Conservation (phyloP, 2,329 filamentous ascomycete genomes). For the Exophiala xenobiotica region DNA sequence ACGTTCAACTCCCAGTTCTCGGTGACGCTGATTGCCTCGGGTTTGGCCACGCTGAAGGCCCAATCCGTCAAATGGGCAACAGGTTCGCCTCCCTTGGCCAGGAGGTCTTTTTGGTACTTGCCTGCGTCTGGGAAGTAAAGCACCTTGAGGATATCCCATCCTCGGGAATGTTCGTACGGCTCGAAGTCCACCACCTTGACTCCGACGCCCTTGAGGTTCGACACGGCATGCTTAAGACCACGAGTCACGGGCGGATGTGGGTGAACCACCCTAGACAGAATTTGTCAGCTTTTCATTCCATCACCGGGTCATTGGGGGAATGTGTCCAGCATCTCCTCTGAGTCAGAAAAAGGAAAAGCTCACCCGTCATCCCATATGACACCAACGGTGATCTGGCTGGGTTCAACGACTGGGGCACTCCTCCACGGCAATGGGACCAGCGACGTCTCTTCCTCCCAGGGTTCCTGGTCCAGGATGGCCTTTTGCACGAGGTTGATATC, state of each 20-base stretch:
- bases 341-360: constrained; percentile 10
- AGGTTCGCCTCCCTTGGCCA: constrained; percentile 58
- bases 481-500: constrained; percentile 48
- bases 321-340: background rate
- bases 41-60: constrained; percentile 47
- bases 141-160: constrained; percentile 45
- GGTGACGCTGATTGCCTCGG: constrained; percentile 38
- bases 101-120: constrained; percentile 50
- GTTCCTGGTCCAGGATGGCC: constrained; percentile 43
- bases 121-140: constrained; percentile 63
- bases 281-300: too few species aligned
- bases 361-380: constrained; percentile 66
- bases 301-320: too few species aligned
- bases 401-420: background rate
- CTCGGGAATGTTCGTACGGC: constrained; percentile 41
- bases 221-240: constrained; percentile 47
- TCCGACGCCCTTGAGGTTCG: constrained; percentile 39
- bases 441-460: constrained; percentile 55
- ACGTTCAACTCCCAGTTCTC: constrained; percentile 39
- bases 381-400: constrained; percentile 51
- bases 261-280: constrained; percentile 51
- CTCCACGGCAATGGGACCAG: constrained; percentile 54
- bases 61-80: constrained; percentile 58
- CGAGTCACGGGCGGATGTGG: constrained; percentile 64
- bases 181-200: constrained; percentile 40